Conservation (phyloP, 495 filamentous ascomycete species). For the Trypethelium eluteriae region DNA sequence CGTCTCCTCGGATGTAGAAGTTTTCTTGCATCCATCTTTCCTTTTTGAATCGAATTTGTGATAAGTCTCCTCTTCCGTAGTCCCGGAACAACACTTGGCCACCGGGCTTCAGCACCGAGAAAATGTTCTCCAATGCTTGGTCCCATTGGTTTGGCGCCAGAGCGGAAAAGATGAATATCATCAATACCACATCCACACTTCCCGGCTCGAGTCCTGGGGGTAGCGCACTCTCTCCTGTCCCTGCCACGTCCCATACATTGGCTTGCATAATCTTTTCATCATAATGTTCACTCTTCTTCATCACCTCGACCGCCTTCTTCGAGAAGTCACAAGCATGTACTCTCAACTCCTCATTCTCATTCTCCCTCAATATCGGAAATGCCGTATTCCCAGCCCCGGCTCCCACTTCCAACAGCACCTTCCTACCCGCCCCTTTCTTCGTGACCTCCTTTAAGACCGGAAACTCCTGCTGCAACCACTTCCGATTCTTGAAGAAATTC, state of each 20-base stretch:
- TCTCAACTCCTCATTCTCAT: constrained; percentile 68
- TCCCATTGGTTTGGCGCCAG: constrained; percentile 78
- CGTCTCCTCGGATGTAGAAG: constrained; percentile 92
- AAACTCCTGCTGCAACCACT: constrained; percentile 94
- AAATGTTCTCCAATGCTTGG: constrained; percentile 71
- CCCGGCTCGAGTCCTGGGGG: constrained; percentile 68
- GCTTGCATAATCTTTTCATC: constrained; percentile 62
- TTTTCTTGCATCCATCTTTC: constrained; percentile 87
- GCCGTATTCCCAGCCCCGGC: constrained; percentile 95
- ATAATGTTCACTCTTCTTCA: constrained; percentile 62
- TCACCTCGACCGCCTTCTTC: constrained; percentile 80
- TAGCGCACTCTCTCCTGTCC: constrained; percentile 42
- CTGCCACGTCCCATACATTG: constrained; percentile 84
- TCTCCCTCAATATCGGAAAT: constrained; percentile 75
- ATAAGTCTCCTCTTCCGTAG: constrained; percentile 89
- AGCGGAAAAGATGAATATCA: constrained; percentile 97
- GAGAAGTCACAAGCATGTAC: constrained; percentile 93
- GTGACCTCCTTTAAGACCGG: constrained; percentile 69
- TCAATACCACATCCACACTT: constrained; percentile 78
- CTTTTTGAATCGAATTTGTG: constrained; percentile 94
- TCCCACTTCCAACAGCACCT: constrained; percentile 76
- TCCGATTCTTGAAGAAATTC: constrained; percentile 98
- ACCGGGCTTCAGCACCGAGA: constrained; percentile 74
- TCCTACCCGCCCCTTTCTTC: constrained; percentile 49
- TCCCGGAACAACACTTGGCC: constrained; percentile 88